A percentile compares a stretch with the other conserved stretches of the same genome.
Conservation (phyloP, 768 basidiomycete genomes). For the Pleurotus platypus region DNA sequence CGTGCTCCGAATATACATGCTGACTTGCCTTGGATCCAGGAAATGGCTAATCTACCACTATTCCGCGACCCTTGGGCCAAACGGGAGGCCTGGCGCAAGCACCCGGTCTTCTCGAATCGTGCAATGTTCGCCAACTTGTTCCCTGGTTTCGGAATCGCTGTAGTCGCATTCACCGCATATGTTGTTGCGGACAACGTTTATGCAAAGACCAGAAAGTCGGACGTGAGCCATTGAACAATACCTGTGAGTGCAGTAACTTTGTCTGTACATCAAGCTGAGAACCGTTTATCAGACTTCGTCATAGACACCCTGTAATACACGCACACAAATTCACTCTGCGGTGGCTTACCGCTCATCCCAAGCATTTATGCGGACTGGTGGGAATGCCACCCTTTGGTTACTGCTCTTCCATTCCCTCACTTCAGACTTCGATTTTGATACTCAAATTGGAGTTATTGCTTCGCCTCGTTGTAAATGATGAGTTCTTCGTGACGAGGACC, state of each 20-base stretch:
- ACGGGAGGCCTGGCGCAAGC: conserved; percentile 88
- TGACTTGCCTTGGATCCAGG: conserved; percentile 10
- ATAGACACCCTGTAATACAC: too few relatives aligned
- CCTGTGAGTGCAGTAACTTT: conserved; percentile 7
- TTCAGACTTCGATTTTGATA: too few relatives aligned
- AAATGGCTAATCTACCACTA: conserved; percentile 63
- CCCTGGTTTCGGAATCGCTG: conserved; percentile 92
- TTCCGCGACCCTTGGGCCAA: conserved; percentile 96
- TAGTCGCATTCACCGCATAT: conserved; percentile 89
- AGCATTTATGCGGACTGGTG: background rate
- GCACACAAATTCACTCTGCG: too few relatives aligned
- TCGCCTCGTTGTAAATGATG: too few relatives aligned
- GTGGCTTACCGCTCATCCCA: too few relatives aligned
- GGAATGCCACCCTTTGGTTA: background rate
- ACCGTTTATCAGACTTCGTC: too few relatives aligned
- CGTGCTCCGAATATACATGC: background rate
- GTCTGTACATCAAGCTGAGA: too few relatives aligned
- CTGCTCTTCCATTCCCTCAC: too few relatives aligned
- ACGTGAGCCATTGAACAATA: conserved; percentile 20
- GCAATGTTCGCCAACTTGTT: conserved; percentile 89
- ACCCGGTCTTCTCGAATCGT: conserved; percentile 82
- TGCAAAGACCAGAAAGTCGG: conserved; percentile 30
- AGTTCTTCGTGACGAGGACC: too few relatives aligned
- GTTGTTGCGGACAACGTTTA: conserved; percentile 80
- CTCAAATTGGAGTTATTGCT: too few relatives aligned